Base-by-base conservation (phyloP, 768 basidiomycete species). In the Podaxis sp. region DNA sequence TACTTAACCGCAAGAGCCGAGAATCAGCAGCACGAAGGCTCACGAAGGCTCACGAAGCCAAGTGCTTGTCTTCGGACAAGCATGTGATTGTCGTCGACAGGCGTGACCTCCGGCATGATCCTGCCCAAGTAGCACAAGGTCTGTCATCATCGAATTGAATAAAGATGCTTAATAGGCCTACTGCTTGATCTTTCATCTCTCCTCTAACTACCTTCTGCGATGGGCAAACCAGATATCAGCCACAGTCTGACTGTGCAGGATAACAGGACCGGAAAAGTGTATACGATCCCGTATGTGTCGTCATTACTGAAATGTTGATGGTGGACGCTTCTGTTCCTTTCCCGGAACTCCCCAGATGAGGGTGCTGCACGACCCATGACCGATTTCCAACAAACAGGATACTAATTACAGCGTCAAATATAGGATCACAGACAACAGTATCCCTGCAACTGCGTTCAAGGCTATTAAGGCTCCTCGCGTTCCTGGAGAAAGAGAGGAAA, bases 371-470 rank as follows among this genome's bases (percentile, higher is more conserved):
- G n/a, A 22, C 5, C 12, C 22, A 53, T 61, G 38, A 33, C 38
- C 44, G 44, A 24, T 48, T 38, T 46, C 20, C 51, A 37, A 24
- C 46, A 8, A 17, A n/a, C 10, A 38, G 7, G 37, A 20, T 26
- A 37, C 33, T 68, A 48, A 58, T 28, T 49, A 36, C 46, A 24
- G 26, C 48, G 4, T 38, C 15, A 36, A 4, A 11, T 65, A 12
- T 65, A 95, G 93, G 4, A 94, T 96, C 66, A 77, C 77, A 30
- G 85, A 95, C 74, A 96, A 95, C 73, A 85, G 88, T 38, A 82
- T 96, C 28, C 76, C 85, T 24, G 93, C 93, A 0, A 88, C 90
- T 1, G 87, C 87, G 15, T 95, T 96, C 83, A 94, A 93, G 78
- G 75, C 74, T 37, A 86, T 95, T 67, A 81, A 81, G 38, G 88